Conservation (phyloP, 306 rosid species). For the Canavalia gladiata region DNA sequence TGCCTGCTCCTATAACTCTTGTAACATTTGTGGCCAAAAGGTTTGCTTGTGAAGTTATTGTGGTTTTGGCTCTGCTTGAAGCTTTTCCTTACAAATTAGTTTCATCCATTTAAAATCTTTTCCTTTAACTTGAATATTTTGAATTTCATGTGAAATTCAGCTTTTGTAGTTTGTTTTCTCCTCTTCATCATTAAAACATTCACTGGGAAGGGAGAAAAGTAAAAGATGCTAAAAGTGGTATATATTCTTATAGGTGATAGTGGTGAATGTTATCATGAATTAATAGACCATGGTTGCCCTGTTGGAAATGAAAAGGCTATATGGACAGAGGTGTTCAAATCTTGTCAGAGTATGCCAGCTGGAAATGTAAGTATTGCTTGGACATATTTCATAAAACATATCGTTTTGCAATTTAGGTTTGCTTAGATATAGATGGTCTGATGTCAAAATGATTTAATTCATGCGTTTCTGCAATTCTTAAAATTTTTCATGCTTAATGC, state of each 20-base stretch:
- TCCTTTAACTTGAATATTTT: slow-evolving; percentile 8
- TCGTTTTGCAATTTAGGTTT: slow-evolving; percentile 35
- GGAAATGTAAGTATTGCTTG: slow-evolving; percentile 63
- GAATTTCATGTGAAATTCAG: slow-evolving; percentile 36
- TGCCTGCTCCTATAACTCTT: not conserved
- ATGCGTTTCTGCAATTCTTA: slow-evolving; percentile 35
- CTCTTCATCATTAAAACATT: slow-evolving; percentile 36
- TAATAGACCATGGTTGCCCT: slow-evolving; percentile 50
- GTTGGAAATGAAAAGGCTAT: slow-evolving; percentile 61
- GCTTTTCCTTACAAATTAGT: slow-evolving; percentile 29
- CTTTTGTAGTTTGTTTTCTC: slow-evolving; percentile 26
- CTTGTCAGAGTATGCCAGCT: slow-evolving; percentile 52
- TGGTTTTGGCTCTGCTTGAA: slow-evolving; percentile 18
- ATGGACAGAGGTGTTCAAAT: slow-evolving; percentile 65
- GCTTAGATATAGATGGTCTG: not conserved
- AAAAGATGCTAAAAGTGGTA: slow-evolving; percentile 45
- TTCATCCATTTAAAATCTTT: slow-evolving; percentile 1
- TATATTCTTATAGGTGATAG: slow-evolving; percentile 52
- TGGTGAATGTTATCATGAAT: slow-evolving; percentile 53
- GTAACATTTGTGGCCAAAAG: slow-evolving; percentile 4
- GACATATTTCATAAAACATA: slow-evolving; percentile 41
- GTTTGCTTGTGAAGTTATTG: slow-evolving; percentile 29
- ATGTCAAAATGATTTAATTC: not conserved
- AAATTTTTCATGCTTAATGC: slow-evolving; percentile 48
- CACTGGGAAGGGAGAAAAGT: slow-evolving; percentile 31